phyloP scores from a whole-genome alignment of 345 rosid species.

The Citrus medica region DNA sequence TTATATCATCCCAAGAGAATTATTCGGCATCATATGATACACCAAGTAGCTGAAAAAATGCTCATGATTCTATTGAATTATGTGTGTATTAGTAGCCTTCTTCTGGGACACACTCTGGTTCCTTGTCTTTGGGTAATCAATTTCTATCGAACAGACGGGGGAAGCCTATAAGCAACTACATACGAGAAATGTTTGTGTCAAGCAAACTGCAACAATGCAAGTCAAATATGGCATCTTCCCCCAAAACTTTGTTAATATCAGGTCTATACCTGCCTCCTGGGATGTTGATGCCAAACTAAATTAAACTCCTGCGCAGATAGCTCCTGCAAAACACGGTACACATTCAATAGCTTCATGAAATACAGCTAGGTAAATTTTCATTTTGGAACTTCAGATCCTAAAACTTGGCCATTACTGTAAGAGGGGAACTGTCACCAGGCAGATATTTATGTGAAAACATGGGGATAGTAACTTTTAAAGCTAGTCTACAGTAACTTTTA shows the following conservation, averaged over 20 bases:
- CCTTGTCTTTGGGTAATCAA: no score
- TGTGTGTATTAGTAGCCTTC: background rate
- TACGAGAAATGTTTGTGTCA: background rate
- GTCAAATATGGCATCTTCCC: background rate
- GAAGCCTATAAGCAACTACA: background rate
- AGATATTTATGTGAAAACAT: background rate
- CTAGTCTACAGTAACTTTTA: background rate
- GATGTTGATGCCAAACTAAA: background rate
- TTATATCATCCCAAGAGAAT: background rate
- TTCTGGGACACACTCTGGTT: background rate
- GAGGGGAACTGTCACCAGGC: background rate
- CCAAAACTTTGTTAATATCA: background rate
- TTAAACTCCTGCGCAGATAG: conserved; percentile 71
- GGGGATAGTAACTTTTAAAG: background rate
- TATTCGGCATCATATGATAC: background rate
- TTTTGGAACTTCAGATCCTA: background rate
- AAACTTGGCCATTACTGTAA: background rate
- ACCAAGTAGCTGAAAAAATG: background rate
- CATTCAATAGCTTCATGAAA: background rate
- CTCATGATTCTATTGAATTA: background rate
- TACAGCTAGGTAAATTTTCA: background rate
- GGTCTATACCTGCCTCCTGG: background rate
- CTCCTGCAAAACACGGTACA: conserved; percentile 40
- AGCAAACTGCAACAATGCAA: background rate
- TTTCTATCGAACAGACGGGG: background rate